Evolutionary conservation across 495 filamentous ascomycete genomes (phyloP).

Genomic region (Hypoxylon subgilvum): DNA sequence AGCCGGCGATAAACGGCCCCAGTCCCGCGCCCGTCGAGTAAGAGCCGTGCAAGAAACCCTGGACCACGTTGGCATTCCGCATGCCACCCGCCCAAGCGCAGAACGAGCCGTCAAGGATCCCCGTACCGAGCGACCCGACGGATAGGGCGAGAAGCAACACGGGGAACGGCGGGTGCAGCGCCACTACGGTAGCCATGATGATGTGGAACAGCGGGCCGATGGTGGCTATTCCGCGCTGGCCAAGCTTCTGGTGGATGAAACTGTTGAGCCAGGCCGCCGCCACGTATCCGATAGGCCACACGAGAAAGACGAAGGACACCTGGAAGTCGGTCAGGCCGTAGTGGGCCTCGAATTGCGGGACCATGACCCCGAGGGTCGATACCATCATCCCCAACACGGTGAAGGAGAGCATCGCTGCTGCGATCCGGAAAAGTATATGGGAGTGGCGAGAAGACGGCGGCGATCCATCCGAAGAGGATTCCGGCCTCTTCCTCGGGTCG

Average conservation of each 20-base stretch:
- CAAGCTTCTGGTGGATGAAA: conserved; percentile 52
- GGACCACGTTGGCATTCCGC: conserved; percentile 63
- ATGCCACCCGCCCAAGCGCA: conserved; percentile 75
- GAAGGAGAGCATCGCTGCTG: conserved; percentile 26
- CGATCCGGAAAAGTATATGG: conserved; percentile 11
- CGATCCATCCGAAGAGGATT: not conserved
- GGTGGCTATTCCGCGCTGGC: conserved; percentile 69
- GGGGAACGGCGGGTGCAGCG: conserved; percentile 68
- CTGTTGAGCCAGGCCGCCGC: conserved; percentile 65
- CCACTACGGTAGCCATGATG: conserved; percentile 66
- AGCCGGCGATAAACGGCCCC: conserved; percentile 69
- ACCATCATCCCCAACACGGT: conserved; percentile 20
- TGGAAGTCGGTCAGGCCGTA: conserved; percentile 70
- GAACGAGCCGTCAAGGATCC: conserved; percentile 66
- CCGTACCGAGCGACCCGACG: conserved; percentile 65
- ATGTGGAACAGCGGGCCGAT: conserved; percentile 64
- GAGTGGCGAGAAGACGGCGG: not conserved
- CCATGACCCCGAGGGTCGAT: conserved; percentile 31
- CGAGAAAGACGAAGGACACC: conserved; percentile 74
- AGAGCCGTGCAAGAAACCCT: conserved; percentile 66
- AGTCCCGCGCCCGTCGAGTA: conserved; percentile 73
- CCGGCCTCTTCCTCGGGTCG: not conserved
- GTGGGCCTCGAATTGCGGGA: conserved; percentile 52
- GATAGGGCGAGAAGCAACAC: conserved; percentile 66
- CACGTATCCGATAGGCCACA: conserved; percentile 72